A percentile compares a stretch with the other conserved stretches of the same genome.
Evolutionary conservation across 257 asterid genomes (phyloP).

Genomic region (Solanum sparsipilum): DNA sequence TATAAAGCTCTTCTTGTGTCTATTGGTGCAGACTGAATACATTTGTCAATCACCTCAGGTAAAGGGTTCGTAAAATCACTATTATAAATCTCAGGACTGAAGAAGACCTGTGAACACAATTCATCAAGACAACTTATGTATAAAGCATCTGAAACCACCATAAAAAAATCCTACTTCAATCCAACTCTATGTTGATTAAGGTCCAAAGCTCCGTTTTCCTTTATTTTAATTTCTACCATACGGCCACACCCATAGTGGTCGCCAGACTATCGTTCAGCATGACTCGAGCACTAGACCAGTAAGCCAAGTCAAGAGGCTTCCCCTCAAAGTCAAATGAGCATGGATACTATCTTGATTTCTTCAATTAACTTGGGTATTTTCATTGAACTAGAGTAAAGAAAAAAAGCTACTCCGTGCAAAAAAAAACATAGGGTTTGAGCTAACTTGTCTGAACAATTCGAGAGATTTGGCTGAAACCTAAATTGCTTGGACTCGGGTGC

Average conservation of each 20-base stretch:
- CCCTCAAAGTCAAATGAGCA: background rate
- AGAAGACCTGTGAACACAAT: conserved; percentile 61
- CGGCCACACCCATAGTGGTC: background rate
- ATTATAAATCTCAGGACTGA: conserved; percentile 81
- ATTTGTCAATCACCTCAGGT: conserved; percentile 79
- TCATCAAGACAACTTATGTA: background rate
- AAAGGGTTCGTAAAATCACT: conserved; percentile 71
- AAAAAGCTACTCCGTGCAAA: background rate
- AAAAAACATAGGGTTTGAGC: background rate
- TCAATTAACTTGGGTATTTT: background rate
- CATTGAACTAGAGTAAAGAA: background rate
- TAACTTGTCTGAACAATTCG: background rate
- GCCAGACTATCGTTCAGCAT: background rate
- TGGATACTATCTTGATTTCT: background rate
- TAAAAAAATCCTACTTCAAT: background rate
- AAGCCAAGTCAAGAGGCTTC: background rate
- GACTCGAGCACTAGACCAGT: background rate
- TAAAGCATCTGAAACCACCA: background rate
- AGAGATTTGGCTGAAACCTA: background rate
- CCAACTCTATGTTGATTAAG: background rate
- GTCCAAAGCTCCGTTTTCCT: background rate
- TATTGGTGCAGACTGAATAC: conserved; percentile 96
- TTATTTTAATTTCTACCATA: background rate
- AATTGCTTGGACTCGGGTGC: background rate
- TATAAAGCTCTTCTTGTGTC: conserved; percentile 96